Evolutionary conservation across 768 basidiomycete genomes (phyloP).

Genomic region (Lactifluus volemus): DNA sequence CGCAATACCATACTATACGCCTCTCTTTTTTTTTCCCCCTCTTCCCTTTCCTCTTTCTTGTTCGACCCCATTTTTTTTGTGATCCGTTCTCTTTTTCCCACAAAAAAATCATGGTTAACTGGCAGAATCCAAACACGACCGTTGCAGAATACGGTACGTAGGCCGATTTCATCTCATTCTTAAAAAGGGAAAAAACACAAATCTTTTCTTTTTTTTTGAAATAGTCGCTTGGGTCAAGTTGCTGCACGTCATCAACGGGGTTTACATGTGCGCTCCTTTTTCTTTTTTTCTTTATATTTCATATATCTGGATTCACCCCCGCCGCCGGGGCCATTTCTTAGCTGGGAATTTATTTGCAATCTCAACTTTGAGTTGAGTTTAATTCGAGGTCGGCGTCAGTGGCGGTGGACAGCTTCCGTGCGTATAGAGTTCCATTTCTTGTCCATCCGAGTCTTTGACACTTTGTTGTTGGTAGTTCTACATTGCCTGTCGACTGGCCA

Average conservation of each 20-base stretch:
- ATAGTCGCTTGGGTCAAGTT: slow-evolving; percentile 14
- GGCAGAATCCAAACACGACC: slow-evolving; percentile 8
- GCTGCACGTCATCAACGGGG: slow-evolving; percentile 13
- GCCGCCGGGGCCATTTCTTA: background rate
- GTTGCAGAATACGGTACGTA: slow-evolving; percentile 1
- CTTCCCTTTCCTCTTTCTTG: background rate
- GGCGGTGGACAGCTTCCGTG: slow-evolving; percentile 15
- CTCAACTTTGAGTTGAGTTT: slow-evolving; percentile 15
- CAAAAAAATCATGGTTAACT: slow-evolving; percentile 10
- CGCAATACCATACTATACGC: no score
- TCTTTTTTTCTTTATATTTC: no score
- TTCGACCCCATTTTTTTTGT: background rate
- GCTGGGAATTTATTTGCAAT: slow-evolving; percentile 18
- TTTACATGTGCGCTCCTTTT: slow-evolving; percentile 14
- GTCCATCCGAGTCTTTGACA: background rate
- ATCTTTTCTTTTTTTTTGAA: no score
- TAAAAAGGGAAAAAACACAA: no score
- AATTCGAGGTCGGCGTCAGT: slow-evolving; percentile 7
- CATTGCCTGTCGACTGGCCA: slow-evolving; percentile 3
- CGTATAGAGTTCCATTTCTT: background rate
- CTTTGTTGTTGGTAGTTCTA: slow-evolving; percentile 5
- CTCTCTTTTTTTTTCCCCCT: background rate
- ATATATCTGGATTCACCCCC: no score
- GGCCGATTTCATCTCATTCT: background rate
- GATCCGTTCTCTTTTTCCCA: background rate